Evolutionary conservation across 768 basidiomycete genomes (phyloP).

Genomic region (Pleurotus tuoliensis): DNA sequence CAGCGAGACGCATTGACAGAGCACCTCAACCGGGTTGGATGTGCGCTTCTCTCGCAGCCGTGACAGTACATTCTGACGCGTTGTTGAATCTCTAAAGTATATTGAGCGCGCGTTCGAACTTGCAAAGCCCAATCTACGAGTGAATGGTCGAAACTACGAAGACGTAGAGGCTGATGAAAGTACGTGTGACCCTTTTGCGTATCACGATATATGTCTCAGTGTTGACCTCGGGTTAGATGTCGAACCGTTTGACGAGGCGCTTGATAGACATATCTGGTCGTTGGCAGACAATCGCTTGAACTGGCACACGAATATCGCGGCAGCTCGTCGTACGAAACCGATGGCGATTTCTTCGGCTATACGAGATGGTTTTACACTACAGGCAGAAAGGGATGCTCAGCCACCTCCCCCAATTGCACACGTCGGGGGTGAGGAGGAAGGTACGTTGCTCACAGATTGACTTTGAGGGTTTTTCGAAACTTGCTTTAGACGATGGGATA

Average conservation of each 20-base stretch:
- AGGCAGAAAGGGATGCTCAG: constrained; percentile 23
- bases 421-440: constrained; percentile 18
- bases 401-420: constrained; percentile 12
- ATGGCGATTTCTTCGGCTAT: constrained; percentile 40
- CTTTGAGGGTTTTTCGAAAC: neutral
- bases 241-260: constrained; percentile 82
- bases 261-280: constrained; percentile 81
- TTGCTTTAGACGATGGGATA: neutral
- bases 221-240: constrained; percentile 38
- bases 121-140: constrained; percentile 67
- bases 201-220: neutral
- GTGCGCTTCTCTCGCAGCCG: neutral
- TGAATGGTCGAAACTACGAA: constrained; percentile 78
- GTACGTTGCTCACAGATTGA: neutral
- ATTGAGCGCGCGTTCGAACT: constrained; percentile 59
- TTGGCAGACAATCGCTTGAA: constrained; percentile 69
- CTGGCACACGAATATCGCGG: constrained; percentile 71
- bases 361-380: constrained; percentile 25
- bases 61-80: constrained; percentile 2
- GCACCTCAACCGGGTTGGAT: constrained; percentile 47
- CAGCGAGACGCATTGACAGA: constrained; percentile 46
- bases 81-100: constrained; percentile 35
- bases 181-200: constrained; percentile 16
- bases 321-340: constrained; percentile 62
- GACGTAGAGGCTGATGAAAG: constrained; percentile 56